These are phyloP conservation scores for Micractinium sp. DNA, from an alignment of 139 green algal species.

Conservation along the genomic window DNA sequence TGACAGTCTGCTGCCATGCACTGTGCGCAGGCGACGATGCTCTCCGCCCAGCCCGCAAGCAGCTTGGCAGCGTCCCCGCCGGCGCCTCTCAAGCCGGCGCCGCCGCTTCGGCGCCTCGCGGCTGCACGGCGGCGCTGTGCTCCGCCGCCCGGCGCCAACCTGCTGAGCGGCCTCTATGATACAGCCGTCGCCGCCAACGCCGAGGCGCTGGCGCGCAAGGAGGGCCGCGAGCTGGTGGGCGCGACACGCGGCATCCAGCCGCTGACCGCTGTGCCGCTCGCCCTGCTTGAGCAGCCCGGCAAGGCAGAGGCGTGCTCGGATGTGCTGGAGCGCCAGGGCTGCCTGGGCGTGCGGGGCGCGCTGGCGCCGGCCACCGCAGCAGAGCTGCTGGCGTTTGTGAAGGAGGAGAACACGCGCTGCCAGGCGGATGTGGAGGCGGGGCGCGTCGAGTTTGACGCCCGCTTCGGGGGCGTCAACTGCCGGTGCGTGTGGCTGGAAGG, in stretches of 20 bases:
- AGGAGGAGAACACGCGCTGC: not conserved
- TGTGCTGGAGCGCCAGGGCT: not conserved
- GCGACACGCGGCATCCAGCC: not conserved
- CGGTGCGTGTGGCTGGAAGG: not conserved
- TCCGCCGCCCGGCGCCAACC: not conserved
- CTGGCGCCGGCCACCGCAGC: not conserved
- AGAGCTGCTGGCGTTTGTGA: conserved; percentile 1
- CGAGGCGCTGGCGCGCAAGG: not conserved
- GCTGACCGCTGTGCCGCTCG: not conserved
- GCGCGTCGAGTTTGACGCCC: conserved; percentile 1
- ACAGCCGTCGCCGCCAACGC: not conserved
- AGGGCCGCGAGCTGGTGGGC: not conserved
- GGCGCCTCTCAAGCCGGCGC: not conserved
- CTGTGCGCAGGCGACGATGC: not conserved
- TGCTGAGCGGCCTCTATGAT: not conserved
- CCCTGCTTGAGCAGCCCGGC: not conserved
- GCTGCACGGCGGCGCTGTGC: not conserved
- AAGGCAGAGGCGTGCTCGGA: not conserved
- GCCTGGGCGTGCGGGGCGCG: not conserved
- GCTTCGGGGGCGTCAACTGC: conserved; percentile 11
- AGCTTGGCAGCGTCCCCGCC: not conserved
- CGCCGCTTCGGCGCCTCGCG: not conserved
- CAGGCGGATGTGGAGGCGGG: conserved; percentile 8
- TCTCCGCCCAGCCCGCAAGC: not conserved
- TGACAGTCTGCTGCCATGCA: not conserved